Evolutionary conservation across 2,329 filamentous ascomycete genomes (phyloP).

Genomic region (Cryphonectria nitschkei): DNA sequence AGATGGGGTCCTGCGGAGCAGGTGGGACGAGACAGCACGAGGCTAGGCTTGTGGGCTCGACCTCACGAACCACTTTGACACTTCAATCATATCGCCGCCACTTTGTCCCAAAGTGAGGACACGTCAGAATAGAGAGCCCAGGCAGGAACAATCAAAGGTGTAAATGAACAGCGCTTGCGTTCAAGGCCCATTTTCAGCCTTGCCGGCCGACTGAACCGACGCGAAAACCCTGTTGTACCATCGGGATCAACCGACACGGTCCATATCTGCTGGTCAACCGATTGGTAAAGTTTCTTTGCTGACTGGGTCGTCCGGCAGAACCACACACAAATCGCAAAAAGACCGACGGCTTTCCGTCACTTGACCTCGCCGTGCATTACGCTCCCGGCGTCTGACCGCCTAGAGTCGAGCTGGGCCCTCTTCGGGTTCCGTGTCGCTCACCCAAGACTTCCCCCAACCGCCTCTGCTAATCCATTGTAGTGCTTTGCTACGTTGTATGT

Average conservation of each 20-base stretch:
- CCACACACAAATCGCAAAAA: not conserved
- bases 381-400: not conserved
- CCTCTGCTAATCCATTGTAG: not conserved
- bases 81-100: not conserved
- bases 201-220: constrained; percentile 8
- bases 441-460: not conserved
- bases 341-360: not conserved
- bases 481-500: not conserved
- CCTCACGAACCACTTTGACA: not conserved
- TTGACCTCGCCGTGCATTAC: not conserved
- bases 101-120: not conserved
- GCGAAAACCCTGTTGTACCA: not conserved
- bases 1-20: not conserved
- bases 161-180: not conserved
- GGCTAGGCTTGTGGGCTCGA: not conserved
- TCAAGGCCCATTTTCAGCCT: constrained; percentile 8
- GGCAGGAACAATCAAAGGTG: not conserved
- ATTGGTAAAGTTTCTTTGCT: not conserved
- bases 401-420: not conserved
- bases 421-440: not conserved
- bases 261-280: not conserved
- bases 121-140: not conserved
- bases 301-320: not conserved
- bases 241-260: not conserved
- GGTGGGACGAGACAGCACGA: constrained; percentile 1